Percentiles rank a stretch among this genome's conserved stretches.
phyloP scores from a whole-genome alignment of 768 basidiomycete genomes.

The Mrakia frigida region DNA sequence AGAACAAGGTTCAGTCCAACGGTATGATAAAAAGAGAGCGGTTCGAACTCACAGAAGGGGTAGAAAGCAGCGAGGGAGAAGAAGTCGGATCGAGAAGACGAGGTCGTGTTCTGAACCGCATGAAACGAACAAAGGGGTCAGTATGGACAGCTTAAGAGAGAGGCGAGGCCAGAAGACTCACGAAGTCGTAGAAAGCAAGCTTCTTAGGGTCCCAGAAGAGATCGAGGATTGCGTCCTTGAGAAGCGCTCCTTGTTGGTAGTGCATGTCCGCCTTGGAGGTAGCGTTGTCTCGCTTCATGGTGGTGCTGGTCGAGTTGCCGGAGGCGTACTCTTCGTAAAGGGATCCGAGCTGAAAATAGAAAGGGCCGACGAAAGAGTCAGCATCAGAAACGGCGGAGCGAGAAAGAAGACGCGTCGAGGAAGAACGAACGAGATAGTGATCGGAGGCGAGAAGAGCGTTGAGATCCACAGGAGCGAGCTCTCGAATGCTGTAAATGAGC shows the following conservation, averaged over 20 bases:
- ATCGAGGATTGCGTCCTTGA: conserved; percentile 72
- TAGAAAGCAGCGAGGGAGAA: conserved; percentile 72
- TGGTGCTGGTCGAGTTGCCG: conserved; percentile 31
- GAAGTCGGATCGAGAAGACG: conserved; percentile 58
- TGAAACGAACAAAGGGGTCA: background rate
- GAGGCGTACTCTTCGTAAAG: conserved; percentile 50
- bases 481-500: conserved; percentile 46
- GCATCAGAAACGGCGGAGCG: background rate
- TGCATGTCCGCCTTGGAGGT: conserved; percentile 49
- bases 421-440: conserved; percentile 31
- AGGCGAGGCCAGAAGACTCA: no score
- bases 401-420: conserved; percentile 39
- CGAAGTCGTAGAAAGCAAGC: conserved; percentile 80
- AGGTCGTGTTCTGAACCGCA: conserved; percentile 53
- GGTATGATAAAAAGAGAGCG: no score
- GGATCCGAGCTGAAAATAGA: conserved; percentile 51
- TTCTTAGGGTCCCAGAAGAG: conserved; percentile 69
- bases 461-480: conserved; percentile 66
- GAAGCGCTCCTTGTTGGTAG: conserved; percentile 52
- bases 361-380: background rate
- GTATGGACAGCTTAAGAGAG: background rate
- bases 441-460: conserved; percentile 74
- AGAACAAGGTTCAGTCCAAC: conserved; percentile 53
- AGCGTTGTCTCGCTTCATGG: conserved; percentile 19
- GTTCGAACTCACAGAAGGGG: background rate